These are phyloP conservation scores for Malus sieversii DNA, from an alignment of 306 rosid species.

Conservation along the genomic window DNA sequence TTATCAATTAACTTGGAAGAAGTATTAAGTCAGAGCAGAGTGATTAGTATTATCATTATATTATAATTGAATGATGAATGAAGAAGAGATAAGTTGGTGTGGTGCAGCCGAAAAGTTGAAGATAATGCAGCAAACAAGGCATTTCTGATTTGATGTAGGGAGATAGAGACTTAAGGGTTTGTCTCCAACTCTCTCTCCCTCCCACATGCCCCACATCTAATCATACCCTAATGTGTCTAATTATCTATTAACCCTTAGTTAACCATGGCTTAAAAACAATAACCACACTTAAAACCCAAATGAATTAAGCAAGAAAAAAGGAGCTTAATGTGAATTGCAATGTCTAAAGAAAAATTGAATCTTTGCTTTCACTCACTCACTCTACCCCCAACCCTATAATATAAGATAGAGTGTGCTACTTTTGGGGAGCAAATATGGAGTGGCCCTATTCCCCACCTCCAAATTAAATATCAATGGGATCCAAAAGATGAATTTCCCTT, in stretches of 20 bases:
- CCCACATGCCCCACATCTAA: conserved; percentile 1
- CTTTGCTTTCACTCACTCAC: neutral
- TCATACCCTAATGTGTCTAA: neutral
- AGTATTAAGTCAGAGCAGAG: conserved; percentile 3
- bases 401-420: conserved; percentile 45
- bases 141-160: conserved; percentile 40
- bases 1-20: neutral
- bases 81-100: conserved; percentile 16
- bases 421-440: conserved; percentile 91
- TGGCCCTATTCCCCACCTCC: conserved; percentile 50
- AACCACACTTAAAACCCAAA: neutral
- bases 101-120: conserved; percentile 28
- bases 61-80: conserved; percentile 40
- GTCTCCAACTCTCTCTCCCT: conserved; percentile 7
- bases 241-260: neutral
- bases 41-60: conserved; percentile 31
- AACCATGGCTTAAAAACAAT: neutral
- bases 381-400: neutral
- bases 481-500: conserved; percentile 21
- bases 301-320: neutral
- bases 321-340: neutral
- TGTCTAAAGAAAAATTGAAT: neutral
- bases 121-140: conserved; percentile 37
- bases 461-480: conserved; percentile 33
- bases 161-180: conserved; percentile 20